Percentiles rank a stretch among this genome's conserved stretches.
These are phyloP conservation scores for Metschnikowia picachoensis DNA, from an alignment of 805 yeast species.

Conservation along the genomic window DNA sequence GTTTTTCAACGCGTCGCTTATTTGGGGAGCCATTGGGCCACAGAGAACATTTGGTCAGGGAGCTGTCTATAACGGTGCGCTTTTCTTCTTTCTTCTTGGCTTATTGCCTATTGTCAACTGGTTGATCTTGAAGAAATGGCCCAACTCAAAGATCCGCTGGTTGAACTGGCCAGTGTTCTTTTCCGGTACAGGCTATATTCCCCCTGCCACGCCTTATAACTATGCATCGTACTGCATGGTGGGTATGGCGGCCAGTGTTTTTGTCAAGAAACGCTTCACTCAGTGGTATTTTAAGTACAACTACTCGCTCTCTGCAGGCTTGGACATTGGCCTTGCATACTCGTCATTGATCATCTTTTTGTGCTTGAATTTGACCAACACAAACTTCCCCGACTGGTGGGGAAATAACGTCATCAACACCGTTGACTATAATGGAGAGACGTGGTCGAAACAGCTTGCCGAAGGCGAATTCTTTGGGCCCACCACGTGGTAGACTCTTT, in stretches of 20 bases:
- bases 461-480: constrained; percentile 49
- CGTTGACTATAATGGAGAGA: constrained; percentile 34
- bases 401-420: constrained; percentile 49
- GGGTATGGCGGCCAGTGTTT: constrained; percentile 35
- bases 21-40: constrained; percentile 43
- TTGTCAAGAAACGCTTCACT: constrained; percentile 37
- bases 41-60: constrained; percentile 17
- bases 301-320: constrained; percentile 43
- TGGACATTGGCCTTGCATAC: constrained; percentile 43
- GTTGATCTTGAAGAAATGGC: constrained; percentile 41
- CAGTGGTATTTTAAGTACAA: constrained; percentile 45
- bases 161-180: constrained; percentile 41
- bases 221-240: constrained; percentile 51
- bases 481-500: constrained; percentile 31
- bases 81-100: constrained; percentile 40
- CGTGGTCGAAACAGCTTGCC: constrained; percentile 24
- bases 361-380: constrained; percentile 23
- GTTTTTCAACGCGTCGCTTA: constrained; percentile 41
- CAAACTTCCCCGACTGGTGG: constrained; percentile 55
- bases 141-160: constrained; percentile 30
- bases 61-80: constrained; percentile 14
- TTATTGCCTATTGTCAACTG: constrained; percentile 34
- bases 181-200: constrained; percentile 54
- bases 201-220: constrained; percentile 73
- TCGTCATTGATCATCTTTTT: constrained; percentile 38